These are phyloP conservation scores for Chrysosporium queenslandicum DNA, from an alignment of 2,329 filamentous ascomycete genomes.

Conservation along the genomic window DNA sequence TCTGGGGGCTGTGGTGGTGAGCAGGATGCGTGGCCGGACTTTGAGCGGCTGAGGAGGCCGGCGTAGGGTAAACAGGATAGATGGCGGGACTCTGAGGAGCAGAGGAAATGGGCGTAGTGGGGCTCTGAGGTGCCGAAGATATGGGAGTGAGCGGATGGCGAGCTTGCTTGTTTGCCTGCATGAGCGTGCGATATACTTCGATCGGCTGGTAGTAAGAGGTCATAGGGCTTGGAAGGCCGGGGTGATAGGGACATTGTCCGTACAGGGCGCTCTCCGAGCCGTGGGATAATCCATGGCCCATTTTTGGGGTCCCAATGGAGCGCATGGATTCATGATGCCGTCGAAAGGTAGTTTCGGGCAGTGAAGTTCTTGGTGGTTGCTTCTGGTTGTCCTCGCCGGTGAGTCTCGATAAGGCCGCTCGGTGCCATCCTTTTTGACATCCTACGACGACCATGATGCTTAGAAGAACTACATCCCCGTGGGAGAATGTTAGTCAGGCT, in stretches of 20 bases:
- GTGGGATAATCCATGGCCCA: background rate
- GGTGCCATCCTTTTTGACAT: slow-evolving; percentile 8
- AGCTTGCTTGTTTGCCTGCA: slow-evolving; percentile 5
- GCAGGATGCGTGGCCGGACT: slow-evolving; percentile 1
- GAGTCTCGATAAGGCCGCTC: background rate
- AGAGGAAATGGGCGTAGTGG: background rate
- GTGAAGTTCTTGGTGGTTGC: background rate
- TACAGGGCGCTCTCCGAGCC: background rate
- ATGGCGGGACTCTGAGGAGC: background rate
- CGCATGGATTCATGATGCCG: slow-evolving; percentile 8
- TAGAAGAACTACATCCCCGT: slow-evolving; percentile 1
- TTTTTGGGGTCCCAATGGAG: slow-evolving; percentile 4
- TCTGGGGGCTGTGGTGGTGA: background rate
- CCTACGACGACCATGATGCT: slow-evolving; percentile 1
- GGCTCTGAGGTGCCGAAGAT: background rate
- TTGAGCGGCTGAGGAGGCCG: background rate
- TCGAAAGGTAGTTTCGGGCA: slow-evolving; percentile 1
- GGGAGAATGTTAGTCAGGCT: background rate
- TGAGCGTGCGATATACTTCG: slow-evolving; percentile 14
- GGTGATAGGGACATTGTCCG: slow-evolving; percentile 7
- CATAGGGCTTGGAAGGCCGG: slow-evolving; percentile 10
- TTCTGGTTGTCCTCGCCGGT: background rate
- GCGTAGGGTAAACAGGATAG: background rate
- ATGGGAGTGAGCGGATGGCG: background rate
- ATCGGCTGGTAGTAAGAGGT: slow-evolving; percentile 14